These are phyloP conservation scores for Arctium lappa DNA, from an alignment of 129 eudicot species.

Conservation along the genomic window DNA sequence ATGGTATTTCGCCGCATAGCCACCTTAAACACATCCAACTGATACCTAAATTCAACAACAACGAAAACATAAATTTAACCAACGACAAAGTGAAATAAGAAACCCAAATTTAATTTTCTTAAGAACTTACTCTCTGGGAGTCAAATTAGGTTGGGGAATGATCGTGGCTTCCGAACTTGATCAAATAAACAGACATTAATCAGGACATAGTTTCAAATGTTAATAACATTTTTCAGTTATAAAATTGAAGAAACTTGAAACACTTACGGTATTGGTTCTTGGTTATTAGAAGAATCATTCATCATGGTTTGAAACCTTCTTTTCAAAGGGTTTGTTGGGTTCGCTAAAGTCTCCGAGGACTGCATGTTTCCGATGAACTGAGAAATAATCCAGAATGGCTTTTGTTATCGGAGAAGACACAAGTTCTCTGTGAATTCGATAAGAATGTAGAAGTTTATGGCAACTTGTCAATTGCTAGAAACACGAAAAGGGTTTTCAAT, in stretches of 20 bases:
- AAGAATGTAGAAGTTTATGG: neutral
- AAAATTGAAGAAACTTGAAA: neutral
- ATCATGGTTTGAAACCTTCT: constrained; percentile 8
- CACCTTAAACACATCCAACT: constrained; percentile 47
- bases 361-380: constrained; percentile 10
- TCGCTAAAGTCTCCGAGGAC: neutral
- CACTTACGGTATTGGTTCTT: neutral
- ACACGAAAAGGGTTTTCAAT: neutral
- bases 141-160: constrained; percentile 6
- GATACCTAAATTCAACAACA: constrained; percentile 38
- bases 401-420: neutral
- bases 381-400: neutral
- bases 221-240: neutral
- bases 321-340: constrained; percentile 17
- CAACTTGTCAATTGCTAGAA: neutral
- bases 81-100: neutral
- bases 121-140: constrained; percentile 37
- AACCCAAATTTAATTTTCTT: neutral
- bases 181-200: neutral
- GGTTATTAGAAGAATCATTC: neutral
- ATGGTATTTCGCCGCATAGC: constrained; percentile 66
- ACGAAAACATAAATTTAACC: neutral
- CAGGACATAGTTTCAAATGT: neutral
- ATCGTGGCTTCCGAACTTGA: constrained; percentile 10
- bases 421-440: neutral